Conservation (phyloP, 2,329 filamentous ascomycete species). For the Clarireedia homoeocarpa region DNA sequence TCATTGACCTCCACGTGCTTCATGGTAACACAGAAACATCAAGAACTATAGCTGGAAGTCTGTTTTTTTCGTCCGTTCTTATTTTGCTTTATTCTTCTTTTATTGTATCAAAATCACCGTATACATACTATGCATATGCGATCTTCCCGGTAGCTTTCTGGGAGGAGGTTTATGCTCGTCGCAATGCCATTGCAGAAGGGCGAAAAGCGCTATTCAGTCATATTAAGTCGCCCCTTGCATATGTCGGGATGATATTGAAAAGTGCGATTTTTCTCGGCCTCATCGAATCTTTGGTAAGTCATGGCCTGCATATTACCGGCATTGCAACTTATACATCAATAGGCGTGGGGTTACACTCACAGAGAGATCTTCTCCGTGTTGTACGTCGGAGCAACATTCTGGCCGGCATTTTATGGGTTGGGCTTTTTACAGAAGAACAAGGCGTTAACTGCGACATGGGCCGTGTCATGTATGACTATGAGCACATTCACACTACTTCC, state of each 20-base stretch:
- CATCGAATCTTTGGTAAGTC: constrained; percentile 66
- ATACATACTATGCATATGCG: constrained; percentile 83
- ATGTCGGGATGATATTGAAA: constrained; percentile 55
- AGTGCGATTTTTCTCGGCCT: constrained; percentile 61
- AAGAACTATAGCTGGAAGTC: constrained; percentile 49
- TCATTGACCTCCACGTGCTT: constrained; percentile 81
- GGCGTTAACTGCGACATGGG: constrained; percentile 62
- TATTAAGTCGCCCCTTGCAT: constrained; percentile 50
- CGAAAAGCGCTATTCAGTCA: constrained; percentile 61
- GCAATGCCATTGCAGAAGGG: constrained; percentile 61
- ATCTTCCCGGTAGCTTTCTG: constrained; percentile 93
- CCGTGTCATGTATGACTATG: constrained; percentile 70
- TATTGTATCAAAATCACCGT: constrained; percentile 67
- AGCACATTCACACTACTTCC: constrained; percentile 84
- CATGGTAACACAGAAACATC: constrained; percentile 58
- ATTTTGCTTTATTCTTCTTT: constrained; percentile 72
- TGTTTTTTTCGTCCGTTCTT: constrained; percentile 70
- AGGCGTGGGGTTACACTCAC: constrained; percentile 89
- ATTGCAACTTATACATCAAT: background rate
- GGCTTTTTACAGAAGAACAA: constrained; percentile 62
- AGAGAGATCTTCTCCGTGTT: constrained; percentile 78
- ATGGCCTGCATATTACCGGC: background rate
- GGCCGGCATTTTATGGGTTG: constrained; percentile 68
- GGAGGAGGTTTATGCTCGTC: constrained; percentile 84
- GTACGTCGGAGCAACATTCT: constrained; percentile 68